A percentile compares a stretch with the other conserved stretches of the same genome.
Evolutionary conservation across 208 protist species (phyloP).

Genomic region (Trypanosoma lewisi): DNA sequence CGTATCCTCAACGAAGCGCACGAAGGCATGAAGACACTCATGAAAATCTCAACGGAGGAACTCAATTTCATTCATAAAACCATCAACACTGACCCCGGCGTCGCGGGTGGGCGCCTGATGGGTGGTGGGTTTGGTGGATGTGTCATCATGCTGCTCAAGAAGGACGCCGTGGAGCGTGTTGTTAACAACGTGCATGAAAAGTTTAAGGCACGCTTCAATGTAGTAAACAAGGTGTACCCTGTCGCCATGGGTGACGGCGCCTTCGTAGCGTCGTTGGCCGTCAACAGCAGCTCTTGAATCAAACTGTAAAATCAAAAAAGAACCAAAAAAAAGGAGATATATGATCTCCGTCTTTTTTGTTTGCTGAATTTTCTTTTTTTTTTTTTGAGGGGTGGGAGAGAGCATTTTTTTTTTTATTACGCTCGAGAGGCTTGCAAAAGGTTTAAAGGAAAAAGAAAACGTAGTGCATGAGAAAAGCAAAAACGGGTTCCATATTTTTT

Average conservation of each 20-base stretch:
- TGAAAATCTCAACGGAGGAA: conserved; percentile 78
- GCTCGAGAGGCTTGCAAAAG: too few relatives aligned
- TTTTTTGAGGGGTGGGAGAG: conserved; percentile 4
- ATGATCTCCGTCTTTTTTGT: conserved; percentile 7
- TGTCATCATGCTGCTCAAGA: conserved; percentile 63
- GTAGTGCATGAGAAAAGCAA: too few relatives aligned
- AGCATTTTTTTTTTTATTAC: too few relatives aligned
- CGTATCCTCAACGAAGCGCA: conserved; percentile 66
- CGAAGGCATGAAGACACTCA: conserved; percentile 62
- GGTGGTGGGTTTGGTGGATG: conserved; percentile 91
- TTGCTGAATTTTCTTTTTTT: conserved; percentile 22
- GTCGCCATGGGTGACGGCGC: conserved; percentile 49
- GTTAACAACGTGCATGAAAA: conserved; percentile 38
- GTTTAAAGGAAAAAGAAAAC: too few relatives aligned
- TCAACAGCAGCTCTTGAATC: background rate
- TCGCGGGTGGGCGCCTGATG: conserved; percentile 84
- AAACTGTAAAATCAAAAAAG: too few relatives aligned
- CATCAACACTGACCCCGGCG: conserved; percentile 56
- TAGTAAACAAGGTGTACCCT: conserved; percentile 54
- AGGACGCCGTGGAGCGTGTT: conserved; percentile 48
- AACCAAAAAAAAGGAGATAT: too few relatives aligned
- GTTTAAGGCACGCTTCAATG: conserved; percentile 54
- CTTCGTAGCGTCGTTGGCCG: conserved; percentile 44
- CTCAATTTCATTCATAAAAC: conserved; percentile 74
- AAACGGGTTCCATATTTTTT: too few relatives aligned